These are phyloP conservation scores for Penicillium goetzii DNA, from an alignment of 495 filamentous ascomycete species.

Conservation along the genomic window DNA sequence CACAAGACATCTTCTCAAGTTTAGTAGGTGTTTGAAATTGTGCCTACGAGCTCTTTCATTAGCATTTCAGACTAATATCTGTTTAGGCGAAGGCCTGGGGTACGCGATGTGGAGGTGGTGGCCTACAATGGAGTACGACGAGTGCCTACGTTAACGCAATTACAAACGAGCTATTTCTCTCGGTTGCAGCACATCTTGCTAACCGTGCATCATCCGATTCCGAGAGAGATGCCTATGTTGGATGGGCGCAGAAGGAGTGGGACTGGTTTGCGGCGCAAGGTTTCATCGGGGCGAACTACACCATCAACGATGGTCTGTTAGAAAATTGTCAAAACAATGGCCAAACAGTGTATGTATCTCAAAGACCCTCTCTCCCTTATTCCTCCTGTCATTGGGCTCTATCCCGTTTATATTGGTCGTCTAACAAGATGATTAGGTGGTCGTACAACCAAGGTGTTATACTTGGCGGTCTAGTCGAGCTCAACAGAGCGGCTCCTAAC, in stretches of 20 bases:
- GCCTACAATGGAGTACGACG: conserved; percentile 71
- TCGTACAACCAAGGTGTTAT: conserved; percentile 84
- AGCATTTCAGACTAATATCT: conserved; percentile 7
- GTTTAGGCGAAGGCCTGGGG: conserved; percentile 50
- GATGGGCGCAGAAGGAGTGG: conserved; percentile 63
- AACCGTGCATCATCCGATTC: conserved; percentile 53
- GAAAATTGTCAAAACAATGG: conserved; percentile 67
- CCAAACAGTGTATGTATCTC: conserved; percentile 43
- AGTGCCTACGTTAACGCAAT: conserved; percentile 69
- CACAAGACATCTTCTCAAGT: conserved; percentile 62
- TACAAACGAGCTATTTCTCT: conserved; percentile 75
- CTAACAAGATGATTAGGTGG: conserved; percentile 45
- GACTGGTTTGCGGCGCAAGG: conserved; percentile 68
- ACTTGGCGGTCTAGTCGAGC: conserved; percentile 71
- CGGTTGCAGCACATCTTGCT: conserved; percentile 71
- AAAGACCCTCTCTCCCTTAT: background rate
- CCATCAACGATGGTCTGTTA: conserved; percentile 74
- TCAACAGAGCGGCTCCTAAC: conserved; percentile 59
- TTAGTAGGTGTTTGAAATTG: conserved; percentile 42
- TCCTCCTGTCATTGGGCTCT: background rate
- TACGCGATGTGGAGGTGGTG: conserved; percentile 48
- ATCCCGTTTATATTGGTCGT: background rate
- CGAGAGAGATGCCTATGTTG: conserved; percentile 56
- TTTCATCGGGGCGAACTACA: conserved; percentile 65
- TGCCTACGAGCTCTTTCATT: background rate